Base-by-base conservation (phyloP, 1,284 basidiomycete genomes). In the Pseudozyma hubeiensis region DNA sequence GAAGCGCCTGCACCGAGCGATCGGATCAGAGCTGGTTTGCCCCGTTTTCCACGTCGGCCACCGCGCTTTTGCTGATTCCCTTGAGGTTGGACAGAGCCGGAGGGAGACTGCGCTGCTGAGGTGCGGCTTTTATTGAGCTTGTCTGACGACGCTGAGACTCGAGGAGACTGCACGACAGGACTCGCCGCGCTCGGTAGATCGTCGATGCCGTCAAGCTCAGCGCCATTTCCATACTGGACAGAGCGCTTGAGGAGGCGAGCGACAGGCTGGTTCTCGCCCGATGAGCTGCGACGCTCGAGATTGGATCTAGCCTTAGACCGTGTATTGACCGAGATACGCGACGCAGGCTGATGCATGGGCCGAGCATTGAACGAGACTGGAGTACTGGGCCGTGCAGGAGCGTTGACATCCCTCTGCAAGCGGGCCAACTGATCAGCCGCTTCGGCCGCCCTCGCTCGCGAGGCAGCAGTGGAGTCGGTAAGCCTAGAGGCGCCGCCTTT, bases 161-260 rank as follows among this genome's bases (percentile, higher is more conserved):
- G 53, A 11, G 29, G 14, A 14, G 81, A 14, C 8, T 19, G 58
- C 40, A 41, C 55, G 30, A 53, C 16, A 17, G 60, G 41, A 46
- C 45, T 95, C 91, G 47, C 53, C 7, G 59, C 17, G 16, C 92
- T 92, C 7, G 91, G 91, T 44, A 98, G 87, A 85, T 98, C 95
- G 39, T 96, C 94, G 70, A 98, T 90, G 1, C 85, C 90, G 79
- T 98, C 95, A 49, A 98, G 87, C 85, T 97, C 95, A 8, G 92
- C 93, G 7, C 95, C 95, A 83, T 97, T 93, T 3, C 94, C 94
- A 83, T 92, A 97, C 16, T 88, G 89, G 81, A 91, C 92, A 3
- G 93, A 91, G 77, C 90, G 87, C 59, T 90, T 89, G 53, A 94
- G 86, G 13, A 93, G 84, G 82, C 90, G 91, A n/a, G 88, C 88